These are phyloP conservation scores for Pseudocercospora macadamiae DNA, from an alignment of 2,329 filamentous ascomycete genomes.

Conservation along the genomic window DNA sequence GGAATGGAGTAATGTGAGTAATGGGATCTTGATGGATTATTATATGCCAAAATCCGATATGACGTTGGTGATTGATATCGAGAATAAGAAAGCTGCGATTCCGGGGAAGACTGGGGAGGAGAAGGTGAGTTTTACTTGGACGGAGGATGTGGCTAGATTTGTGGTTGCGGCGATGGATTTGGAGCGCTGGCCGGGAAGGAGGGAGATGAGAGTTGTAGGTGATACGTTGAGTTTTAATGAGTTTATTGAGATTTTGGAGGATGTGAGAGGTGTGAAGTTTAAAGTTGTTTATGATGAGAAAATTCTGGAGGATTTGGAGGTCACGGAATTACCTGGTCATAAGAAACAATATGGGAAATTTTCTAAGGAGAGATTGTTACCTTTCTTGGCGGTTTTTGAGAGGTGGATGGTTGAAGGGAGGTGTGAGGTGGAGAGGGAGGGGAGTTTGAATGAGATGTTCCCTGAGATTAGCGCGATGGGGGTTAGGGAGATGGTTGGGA, in stretches of 20 bases:
- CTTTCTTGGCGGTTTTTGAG: constrained; percentile 5
- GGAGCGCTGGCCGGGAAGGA: constrained; percentile 45
- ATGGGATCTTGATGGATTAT: constrained; percentile 39
- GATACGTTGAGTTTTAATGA: constrained; percentile 19
- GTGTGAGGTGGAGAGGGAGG: not conserved
- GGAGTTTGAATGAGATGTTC: constrained; percentile 22
- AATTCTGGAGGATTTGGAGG: constrained; percentile 14
- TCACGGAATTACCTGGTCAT: constrained; percentile 12
- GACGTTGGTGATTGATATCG: constrained; percentile 17
- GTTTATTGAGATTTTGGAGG: constrained; percentile 13
- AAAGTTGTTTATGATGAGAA: constrained; percentile 2
- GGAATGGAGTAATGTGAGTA: constrained; percentile 34
- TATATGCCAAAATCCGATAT: constrained; percentile 35
- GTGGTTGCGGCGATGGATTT: constrained; percentile 44
- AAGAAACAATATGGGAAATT: not conserved
- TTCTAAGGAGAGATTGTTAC: constrained; percentile 3
- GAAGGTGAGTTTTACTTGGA: constrained; percentile 47
- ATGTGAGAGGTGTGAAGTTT: constrained; percentile 4
- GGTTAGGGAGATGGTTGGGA: constrained; percentile 19
- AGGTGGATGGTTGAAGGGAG: constrained; percentile 1
- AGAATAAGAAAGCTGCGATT: constrained; percentile 3
- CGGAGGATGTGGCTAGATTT: constrained; percentile 50
- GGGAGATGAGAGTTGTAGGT: constrained; percentile 38
- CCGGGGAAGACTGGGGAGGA: not conserved
- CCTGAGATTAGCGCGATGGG: constrained; percentile 17